Conservation (phyloP, 371 early-diverging fungal genomes). For the Actinomucor elegans region DNA sequence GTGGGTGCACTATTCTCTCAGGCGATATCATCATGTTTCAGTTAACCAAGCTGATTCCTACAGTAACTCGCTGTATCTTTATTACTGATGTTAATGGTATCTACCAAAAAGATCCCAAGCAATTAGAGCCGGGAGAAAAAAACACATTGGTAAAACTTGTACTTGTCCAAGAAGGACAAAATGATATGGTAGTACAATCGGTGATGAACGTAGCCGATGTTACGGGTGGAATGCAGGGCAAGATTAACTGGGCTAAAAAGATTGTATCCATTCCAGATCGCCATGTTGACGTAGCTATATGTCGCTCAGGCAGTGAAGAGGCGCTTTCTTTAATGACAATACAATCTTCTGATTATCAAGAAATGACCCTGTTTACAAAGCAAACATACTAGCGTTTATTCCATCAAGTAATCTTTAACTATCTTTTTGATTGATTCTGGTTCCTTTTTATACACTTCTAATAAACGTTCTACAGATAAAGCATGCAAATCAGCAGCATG, state of each 20-base stretch:
- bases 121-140: not conserved
- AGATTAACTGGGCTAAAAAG: slow-evolving; percentile 39
- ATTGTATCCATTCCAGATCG: slow-evolving; percentile 27
- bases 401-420: slow-evolving; percentile 35
- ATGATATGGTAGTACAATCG: no score
- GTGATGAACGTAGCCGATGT: slow-evolving; percentile 28
- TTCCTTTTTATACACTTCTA: slow-evolving; percentile 32
- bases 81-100: slow-evolving; percentile 53
- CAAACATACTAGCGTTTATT: no score
- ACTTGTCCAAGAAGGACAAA: not conserved
- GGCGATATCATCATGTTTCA: slow-evolving; percentile 49
- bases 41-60: slow-evolving; percentile 23
- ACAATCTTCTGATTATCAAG: not conserved
- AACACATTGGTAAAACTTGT: slow-evolving; percentile 7
- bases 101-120: slow-evolving; percentile 43
- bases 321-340: slow-evolving; percentile 25
- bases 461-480: slow-evolving; percentile 70
- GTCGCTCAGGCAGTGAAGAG: slow-evolving; percentile 31
- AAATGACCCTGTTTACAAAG: not conserved
- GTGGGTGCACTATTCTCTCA: slow-evolving; percentile 48
- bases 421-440: slow-evolving; percentile 20
- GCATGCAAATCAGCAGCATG: slow-evolving; percentile 53
- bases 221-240: slow-evolving; percentile 50
- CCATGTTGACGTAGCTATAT: slow-evolving; percentile 28
- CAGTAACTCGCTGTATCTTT: slow-evolving; percentile 43